Evolutionary conservation across 371 early-diverging fungal species (phyloP).

Genomic region (Phascolomyces articulosus): DNA sequence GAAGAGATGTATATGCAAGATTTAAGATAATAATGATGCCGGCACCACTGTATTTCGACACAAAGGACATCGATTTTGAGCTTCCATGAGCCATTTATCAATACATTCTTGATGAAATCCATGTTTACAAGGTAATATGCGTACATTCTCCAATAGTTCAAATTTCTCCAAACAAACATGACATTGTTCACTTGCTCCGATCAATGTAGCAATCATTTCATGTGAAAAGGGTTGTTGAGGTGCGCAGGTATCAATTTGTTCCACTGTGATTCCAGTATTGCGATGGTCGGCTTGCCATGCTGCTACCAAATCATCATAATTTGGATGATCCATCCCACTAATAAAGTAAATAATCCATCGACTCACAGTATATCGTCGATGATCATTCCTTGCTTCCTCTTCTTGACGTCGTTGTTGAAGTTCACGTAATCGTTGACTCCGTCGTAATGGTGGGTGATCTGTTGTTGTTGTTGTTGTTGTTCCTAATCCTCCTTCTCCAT

Average conservation of each 20-base stretch:
- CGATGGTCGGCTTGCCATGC: slow-evolving; percentile 3
- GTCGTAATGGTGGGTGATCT: too few relatives aligned
- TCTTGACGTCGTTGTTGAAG: background rate
- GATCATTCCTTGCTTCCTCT: background rate
- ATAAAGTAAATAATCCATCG: slow-evolving; percentile 20
- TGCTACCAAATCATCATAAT: slow-evolving; percentile 1
- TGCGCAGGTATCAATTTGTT: slow-evolving; percentile 36
- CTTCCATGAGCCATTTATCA: slow-evolving; percentile 66
- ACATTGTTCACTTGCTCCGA: slow-evolving; percentile 19
- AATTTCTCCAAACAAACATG: slow-evolving; percentile 66
- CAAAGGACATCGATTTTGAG: slow-evolving; percentile 17
- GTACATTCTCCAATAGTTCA: slow-evolving; percentile 54
- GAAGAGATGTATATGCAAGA: too few relatives aligned
- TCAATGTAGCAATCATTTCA: slow-evolving; percentile 5
- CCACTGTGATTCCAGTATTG: slow-evolving; percentile 17
- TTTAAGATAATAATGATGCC: background rate
- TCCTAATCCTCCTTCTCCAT: background rate
- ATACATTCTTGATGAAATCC: slow-evolving; percentile 79
- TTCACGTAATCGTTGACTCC: slow-evolving; percentile 5
- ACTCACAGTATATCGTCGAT: slow-evolving; percentile 1
- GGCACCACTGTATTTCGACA: slow-evolving; percentile 15
- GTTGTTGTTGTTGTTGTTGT: too few relatives aligned
- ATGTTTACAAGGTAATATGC: slow-evolving; percentile 68
- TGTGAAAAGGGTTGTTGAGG: slow-evolving; percentile 28
- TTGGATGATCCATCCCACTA: slow-evolving; percentile 11